phyloP scores from a whole-genome alignment of 179 eudicot species.

The Camellia oleifera region DNA sequence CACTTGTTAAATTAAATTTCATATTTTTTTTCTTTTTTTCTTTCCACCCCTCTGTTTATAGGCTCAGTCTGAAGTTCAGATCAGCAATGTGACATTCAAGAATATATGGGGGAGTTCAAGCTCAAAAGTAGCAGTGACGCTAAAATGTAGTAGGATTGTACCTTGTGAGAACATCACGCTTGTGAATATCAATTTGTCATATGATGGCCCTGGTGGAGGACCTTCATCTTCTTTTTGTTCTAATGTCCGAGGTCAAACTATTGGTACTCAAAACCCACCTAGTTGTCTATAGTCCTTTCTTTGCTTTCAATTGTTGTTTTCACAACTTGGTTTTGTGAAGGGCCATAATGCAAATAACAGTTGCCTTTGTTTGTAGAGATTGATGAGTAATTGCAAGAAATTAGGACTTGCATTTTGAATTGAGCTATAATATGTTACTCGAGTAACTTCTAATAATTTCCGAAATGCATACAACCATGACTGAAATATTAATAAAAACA shows the following conservation, averaged over 20 bases:
- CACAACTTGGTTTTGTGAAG: not conserved
- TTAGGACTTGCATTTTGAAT: too few relatives aligned
- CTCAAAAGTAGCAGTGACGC: constrained; percentile 31
- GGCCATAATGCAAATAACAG: not conserved
- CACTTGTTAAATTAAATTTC: too few relatives aligned
- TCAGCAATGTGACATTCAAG: constrained; percentile 30
- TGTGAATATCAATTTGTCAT: constrained; percentile 32
- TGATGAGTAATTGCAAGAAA: too few relatives aligned
- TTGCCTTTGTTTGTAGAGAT: too few relatives aligned
- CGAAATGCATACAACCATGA: too few relatives aligned
- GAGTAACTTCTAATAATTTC: too few relatives aligned
- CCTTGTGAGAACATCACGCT: constrained; percentile 40
- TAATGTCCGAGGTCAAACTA: constrained; percentile 31
- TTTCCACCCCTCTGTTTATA: not conserved
- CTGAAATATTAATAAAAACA: too few relatives aligned
- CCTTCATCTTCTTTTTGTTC: constrained; percentile 20
- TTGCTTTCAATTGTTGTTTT: not conserved
- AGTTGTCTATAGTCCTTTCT: constrained; percentile 26
- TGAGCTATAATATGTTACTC: too few relatives aligned
- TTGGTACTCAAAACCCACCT: constrained; percentile 30
- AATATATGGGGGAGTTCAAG: constrained; percentile 40
- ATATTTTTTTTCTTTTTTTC: not conserved
- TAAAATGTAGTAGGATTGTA: constrained; percentile 27
- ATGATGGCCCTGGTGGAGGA: constrained; percentile 32
- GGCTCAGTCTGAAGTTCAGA: constrained; percentile 27